These are phyloP conservation scores for Chaetothyriales sp. DNA, from an alignment of 2,329 filamentous ascomycete species.

Conservation along the genomic window DNA sequence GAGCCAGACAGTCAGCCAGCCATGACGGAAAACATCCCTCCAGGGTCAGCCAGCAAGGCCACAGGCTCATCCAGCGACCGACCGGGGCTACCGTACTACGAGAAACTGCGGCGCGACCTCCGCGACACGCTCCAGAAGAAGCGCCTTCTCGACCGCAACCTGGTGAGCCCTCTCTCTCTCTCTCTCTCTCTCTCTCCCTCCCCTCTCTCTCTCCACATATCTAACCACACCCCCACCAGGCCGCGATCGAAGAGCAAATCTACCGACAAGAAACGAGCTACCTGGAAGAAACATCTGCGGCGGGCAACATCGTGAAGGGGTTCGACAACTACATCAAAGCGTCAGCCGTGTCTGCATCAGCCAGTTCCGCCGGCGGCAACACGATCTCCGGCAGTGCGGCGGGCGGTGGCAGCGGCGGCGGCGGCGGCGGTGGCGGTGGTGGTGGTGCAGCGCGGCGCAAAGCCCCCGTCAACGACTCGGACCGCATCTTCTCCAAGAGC, in stretches of 20 bases:
- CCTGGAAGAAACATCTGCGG: constrained; percentile 69
- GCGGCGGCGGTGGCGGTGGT: constrained; percentile 17
- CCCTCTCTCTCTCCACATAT: constrained; percentile 8
- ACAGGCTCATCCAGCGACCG: constrained; percentile 20
- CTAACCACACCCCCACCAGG: constrained; percentile 23
- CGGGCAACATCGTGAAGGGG: constrained; percentile 89
- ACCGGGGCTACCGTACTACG: constrained; percentile 49
- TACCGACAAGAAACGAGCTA: constrained; percentile 71
- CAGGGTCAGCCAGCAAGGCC: constrained; percentile 16
- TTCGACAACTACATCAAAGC: constrained; percentile 99
- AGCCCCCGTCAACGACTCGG: constrained; percentile 29
- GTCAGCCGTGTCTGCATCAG: constrained; percentile 33
- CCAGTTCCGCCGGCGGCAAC: constrained; percentile 37
- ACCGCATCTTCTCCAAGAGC: constrained; percentile 34
- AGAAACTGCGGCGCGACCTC: constrained; percentile 53
- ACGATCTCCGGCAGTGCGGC: constrained; percentile 20
- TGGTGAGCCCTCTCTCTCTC: constrained; percentile 30
- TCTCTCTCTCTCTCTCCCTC: not conserved
- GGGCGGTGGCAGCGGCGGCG: constrained; percentile 18
- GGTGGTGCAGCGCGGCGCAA: constrained; percentile 27
- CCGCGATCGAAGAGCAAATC: constrained; percentile 62
- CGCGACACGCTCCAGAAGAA: constrained; percentile 53
- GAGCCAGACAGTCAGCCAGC: not conserved
- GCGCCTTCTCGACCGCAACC: constrained; percentile 44
- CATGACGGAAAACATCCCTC: constrained; percentile 30